These are phyloP conservation scores for Casuarina cunninghamiana DNA, from an alignment of 306 rosid genomes.

Conservation along the genomic window DNA sequence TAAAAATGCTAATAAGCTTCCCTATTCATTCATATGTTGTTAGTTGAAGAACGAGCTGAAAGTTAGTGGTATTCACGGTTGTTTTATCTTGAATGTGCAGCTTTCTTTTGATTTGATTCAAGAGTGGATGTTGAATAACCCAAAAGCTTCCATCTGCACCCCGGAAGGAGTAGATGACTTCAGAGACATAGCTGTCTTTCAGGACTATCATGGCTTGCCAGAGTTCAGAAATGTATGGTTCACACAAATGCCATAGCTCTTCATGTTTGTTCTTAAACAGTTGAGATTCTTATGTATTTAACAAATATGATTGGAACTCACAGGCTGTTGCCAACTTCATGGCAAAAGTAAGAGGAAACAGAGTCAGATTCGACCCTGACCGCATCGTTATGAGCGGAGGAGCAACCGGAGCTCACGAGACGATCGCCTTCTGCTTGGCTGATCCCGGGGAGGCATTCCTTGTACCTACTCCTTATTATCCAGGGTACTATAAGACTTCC, in stretches of 20 bases:
- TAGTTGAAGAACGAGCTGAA: background rate
- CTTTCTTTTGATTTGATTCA: constrained; percentile 56
- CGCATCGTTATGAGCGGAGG: constrained; percentile 92
- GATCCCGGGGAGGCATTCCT: constrained; percentile 80
- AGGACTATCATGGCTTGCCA: constrained; percentile 84
- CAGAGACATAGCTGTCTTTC: constrained; percentile 61
- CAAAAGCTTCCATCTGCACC: constrained; percentile 78
- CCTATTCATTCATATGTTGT: background rate
- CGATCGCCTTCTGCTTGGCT: constrained; percentile 72
- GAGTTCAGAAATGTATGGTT: constrained; percentile 64
- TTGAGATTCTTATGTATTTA: background rate
- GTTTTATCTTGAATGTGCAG: constrained; percentile 35
- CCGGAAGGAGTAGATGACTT: constrained; percentile 56
- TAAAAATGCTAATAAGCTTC: constrained; percentile 14
- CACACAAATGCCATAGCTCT: too few species aligned
- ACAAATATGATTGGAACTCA: constrained; percentile 1
- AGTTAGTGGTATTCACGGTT: background rate
- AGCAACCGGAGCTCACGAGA: constrained; percentile 90
- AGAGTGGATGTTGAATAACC: constrained; percentile 57
- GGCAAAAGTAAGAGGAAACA: constrained; percentile 66
- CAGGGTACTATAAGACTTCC: constrained; percentile 48
- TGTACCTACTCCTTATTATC: constrained; percentile 85
- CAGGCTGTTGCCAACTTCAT: constrained; percentile 88
- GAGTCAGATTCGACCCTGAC: constrained; percentile 63
- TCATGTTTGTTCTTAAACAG: background rate